Base-by-base conservation (phyloP, 768 basidiomycete genomes). In the Lactarius hengduanensis region DNA sequence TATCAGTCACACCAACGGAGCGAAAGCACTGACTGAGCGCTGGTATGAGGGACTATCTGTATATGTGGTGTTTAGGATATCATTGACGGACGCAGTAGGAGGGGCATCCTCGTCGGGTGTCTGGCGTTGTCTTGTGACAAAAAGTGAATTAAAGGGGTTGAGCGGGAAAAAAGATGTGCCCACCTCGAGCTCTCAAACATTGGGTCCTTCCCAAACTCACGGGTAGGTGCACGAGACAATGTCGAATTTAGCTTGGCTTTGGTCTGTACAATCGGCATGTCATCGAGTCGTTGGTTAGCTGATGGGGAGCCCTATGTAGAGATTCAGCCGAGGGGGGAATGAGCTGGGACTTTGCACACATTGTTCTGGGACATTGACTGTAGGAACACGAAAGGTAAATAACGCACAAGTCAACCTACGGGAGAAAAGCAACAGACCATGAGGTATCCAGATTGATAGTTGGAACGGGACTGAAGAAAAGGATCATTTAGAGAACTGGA, bases 131-230 rank as follows among this genome's bases (percentile, higher is more conserved):
- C 41, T 66, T 60, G 65, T n/a, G 30, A 58, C 45, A 43, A 34
- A 60, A 47, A 0, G 54, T 13, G 4, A 36, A 32, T 57, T 53
- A 1, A 47, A 55, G 16, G 4, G 32, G 30, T 56, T 56, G 6
- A 32, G 20, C 18, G 73, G n/a, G 9, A 59, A 54, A 72, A 16
- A 67, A 62, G 4, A 20, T 72, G 67, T n/a, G 47, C 79, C 47
- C 65, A 86, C 87, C 84, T 82, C 47, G 86, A 81, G 69, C 84
- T 90, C 74, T 91, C 85, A 70, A 92, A 92, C 91, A 92, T 91
- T 26, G 91, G 91, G 68, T 91, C 90, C 78, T 89, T 86, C 2
- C 91, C 91, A 77, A 91, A 92, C 67, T 91, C 89, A 20, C 86
- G 82, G 1, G 86, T 80, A 26, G 86, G 80, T 15, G 86, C 83